Evolutionary conservation across 2,329 filamentous ascomycete genomes (phyloP).

Genomic region (Knufia fluminis): DNA sequence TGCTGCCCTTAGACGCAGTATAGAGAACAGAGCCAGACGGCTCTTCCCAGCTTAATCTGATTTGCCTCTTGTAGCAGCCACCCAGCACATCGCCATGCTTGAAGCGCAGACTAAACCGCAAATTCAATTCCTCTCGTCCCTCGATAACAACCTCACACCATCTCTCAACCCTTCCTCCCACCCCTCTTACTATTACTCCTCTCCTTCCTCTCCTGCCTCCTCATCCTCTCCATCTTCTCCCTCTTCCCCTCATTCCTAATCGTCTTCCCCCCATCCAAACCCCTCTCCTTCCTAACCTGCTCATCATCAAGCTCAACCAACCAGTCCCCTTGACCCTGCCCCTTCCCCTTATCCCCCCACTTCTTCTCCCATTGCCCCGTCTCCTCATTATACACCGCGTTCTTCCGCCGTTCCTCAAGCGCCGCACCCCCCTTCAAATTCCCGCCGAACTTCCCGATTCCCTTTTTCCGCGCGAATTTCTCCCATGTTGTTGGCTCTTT

Average conservation of each 20-base stretch:
- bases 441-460: conserved; percentile 73
- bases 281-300: conserved; percentile 59
- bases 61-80: too few species aligned
- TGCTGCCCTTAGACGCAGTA: too few species aligned
- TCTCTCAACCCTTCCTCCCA: conserved; percentile 21
- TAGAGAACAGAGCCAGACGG: too few species aligned
- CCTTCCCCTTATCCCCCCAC: conserved; percentile 85
- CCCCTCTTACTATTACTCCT: conserved; percentile 54
- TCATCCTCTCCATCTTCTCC: conserved; percentile 60
- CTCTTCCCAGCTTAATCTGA: too few species aligned
- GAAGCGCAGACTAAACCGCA: too few species aligned
- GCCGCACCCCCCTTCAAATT: conserved; percentile 47
- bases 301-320: conserved; percentile 83
- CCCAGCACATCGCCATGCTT: too few species aligned
- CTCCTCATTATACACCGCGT: conserved; percentile 75
- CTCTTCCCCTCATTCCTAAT: conserved; percentile 55
- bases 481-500: conserved; percentile 91
- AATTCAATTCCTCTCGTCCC: too few species aligned
- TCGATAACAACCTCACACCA: too few species aligned
- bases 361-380: conserved; percentile 83
- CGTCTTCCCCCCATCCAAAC: conserved; percentile 44
- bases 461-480: conserved; percentile 92
- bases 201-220: conserved; percentile 55
- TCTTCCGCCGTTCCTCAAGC: conserved; percentile 48
- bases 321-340: conserved; percentile 70